Conservation (phyloP, 2,329 filamentous ascomycete species). For the Epichloe glyceriae region DNA sequence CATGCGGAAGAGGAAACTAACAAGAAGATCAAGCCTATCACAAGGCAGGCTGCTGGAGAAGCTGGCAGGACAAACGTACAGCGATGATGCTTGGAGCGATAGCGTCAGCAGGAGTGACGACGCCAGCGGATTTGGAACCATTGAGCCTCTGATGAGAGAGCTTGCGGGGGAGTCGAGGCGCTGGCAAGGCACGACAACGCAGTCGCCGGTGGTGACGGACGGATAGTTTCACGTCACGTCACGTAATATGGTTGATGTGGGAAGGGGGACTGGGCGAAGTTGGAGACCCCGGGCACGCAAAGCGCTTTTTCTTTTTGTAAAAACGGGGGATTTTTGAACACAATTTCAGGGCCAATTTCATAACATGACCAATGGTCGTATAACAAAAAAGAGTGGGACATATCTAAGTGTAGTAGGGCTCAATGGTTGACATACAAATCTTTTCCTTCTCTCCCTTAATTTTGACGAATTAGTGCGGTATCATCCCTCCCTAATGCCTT, state of each 20-base stretch:
- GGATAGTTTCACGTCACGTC: background rate
- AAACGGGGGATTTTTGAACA: too few species aligned
- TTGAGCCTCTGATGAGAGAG: conserved; percentile 34
- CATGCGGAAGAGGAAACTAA: conserved; percentile 9
- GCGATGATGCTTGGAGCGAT: conserved; percentile 13
- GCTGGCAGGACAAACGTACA: conserved; percentile 8
- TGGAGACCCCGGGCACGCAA: too few species aligned
- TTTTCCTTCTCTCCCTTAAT: background rate
- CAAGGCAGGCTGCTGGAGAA: conserved; percentile 18
- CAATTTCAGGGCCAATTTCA: too few species aligned
- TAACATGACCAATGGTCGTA: too few species aligned
- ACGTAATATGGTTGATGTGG: background rate
- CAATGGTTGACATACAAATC: too few species aligned
- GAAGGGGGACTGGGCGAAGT: background rate
- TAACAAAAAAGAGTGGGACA: too few species aligned
- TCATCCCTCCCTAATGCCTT: background rate
- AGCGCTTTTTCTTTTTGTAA: background rate
- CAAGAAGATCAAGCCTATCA: conserved; percentile 15
- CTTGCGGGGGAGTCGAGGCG: conserved; percentile 19
- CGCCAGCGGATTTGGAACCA: conserved; percentile 23
- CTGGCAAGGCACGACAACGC: conserved; percentile 8
- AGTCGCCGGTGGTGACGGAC: conserved; percentile 1
- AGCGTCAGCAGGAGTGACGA: conserved; percentile 16
- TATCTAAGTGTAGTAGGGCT: too few species aligned
- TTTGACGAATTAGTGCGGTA: background rate